These are phyloP conservation scores for Penicillium coprophilum DNA, from an alignment of 495 filamentous ascomycete species.

Conservation along the genomic window DNA sequence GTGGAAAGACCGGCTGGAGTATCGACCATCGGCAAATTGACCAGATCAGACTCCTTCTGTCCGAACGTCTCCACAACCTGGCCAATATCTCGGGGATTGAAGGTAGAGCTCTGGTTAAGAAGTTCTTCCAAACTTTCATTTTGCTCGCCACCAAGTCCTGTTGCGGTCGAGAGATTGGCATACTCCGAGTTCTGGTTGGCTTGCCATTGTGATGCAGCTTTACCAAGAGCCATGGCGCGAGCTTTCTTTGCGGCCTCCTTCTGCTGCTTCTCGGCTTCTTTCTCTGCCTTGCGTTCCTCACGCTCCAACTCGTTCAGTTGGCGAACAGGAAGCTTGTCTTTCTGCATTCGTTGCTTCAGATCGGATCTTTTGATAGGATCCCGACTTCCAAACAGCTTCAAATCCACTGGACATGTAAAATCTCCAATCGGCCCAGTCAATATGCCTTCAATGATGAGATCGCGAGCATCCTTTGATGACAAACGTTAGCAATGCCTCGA, in stretches of 20 bases:
- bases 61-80: conserved; percentile 69
- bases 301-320: conserved; percentile 39
- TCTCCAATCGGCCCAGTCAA: conserved; percentile 59
- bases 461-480: conserved; percentile 43
- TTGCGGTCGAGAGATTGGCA: conserved; percentile 34
- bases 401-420: conserved; percentile 69
- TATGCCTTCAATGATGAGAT: conserved; percentile 63
- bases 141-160: conserved; percentile 16
- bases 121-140: conserved; percentile 58
- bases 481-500: conserved; percentile 20
- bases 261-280: conserved; percentile 42
- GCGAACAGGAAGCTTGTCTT: conserved; percentile 56
- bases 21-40: conserved; percentile 69
- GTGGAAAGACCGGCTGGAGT: conserved; percentile 65
- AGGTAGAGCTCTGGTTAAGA: conserved; percentile 63
- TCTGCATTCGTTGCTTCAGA: conserved; percentile 61
- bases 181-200: conserved; percentile 27
- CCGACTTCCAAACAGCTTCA: conserved; percentile 66
- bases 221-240: conserved; percentile 41
- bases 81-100: conserved; percentile 67
- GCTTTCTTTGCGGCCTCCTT: conserved; percentile 52
- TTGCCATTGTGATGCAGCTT: conserved; percentile 35
- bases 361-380: conserved; percentile 48
- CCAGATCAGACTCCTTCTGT: conserved; percentile 64
- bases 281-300: conserved; percentile 30